Base-by-base conservation (phyloP, 495 filamentous ascomycete species). In the Aspergillus bertholletiae region DNA sequence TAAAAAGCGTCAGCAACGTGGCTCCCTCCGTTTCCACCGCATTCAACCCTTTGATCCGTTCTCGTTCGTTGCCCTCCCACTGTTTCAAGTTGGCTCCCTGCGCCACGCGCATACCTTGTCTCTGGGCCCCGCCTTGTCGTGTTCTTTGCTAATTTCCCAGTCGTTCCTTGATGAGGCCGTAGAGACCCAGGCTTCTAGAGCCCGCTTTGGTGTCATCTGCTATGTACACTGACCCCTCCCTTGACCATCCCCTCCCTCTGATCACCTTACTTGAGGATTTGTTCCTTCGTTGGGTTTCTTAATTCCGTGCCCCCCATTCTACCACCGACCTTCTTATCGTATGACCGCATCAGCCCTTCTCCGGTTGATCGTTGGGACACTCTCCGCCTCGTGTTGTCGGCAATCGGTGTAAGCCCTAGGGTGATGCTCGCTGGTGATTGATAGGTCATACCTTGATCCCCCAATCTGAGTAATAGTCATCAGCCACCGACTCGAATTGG, bases 211-310 rank as follows among this genome's bases (percentile, higher is more conserved):
- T 50, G 60, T 63, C 60, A 63, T 57, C 57, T 57, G 56, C 56
- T 59, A 59, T 63, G 56, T 45, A 54, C 60, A 49, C 46, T 50
- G 59, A 34, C 53, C 60, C 56, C 46, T 35, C 55, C 54, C 40
- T 56, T 54, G 47, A 46, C 60, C 54, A 59, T 55, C 56, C 47
- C 51, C 39, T 23, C 27, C 7, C 17, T 37, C 40, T 15, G 50
- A 24, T 32, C 27, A 28, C 44, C 46, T 41, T 52, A 40, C 20
- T 39, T 47, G 15, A 12, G 34, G 40, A 41, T 48, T 51, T 26
- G 41, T 48, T 18, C 27, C 9, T 37, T 48, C 44, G 9, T 46
- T 49, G 39, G 32, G 13, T 50, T 23, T 20, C 46, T 35, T 37
- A 46, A 46, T 54, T 55, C 45, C 41, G 28, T 49, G 35, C 48